These are phyloP conservation scores for Ilex paraguariensis DNA, from an alignment of 305 asterid species.

Conservation along the genomic window DNA sequence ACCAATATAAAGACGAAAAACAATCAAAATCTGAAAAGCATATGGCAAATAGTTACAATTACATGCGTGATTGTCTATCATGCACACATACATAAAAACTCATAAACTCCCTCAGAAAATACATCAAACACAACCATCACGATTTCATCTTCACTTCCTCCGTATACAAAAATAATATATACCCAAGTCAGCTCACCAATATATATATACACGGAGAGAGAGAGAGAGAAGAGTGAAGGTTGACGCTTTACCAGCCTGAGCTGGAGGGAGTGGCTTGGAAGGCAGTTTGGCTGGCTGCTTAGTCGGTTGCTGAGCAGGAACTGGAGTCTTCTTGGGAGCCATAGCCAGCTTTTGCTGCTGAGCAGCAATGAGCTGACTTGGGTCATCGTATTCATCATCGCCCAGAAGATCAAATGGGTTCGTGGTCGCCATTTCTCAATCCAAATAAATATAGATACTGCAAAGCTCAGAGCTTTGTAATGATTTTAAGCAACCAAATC, in stretches of 20 bases:
- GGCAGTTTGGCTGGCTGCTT: constrained; percentile 41
- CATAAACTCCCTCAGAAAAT: too few species aligned
- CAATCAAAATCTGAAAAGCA: too few species aligned
- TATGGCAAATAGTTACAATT: too few species aligned
- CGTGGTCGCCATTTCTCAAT: neutral
- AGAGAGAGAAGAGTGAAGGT: neutral
- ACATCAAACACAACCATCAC: too few species aligned
- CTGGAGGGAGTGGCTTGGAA: constrained; percentile 54
- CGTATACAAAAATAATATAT: too few species aligned
- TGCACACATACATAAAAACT: too few species aligned
- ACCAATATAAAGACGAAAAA: too few species aligned
- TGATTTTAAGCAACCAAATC: neutral
- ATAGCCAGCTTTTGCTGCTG: constrained; percentile 1
- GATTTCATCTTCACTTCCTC: too few species aligned
- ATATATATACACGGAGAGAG: too few species aligned
- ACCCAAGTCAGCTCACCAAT: too few species aligned
- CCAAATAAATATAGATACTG: neutral
- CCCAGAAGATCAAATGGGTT: constrained; percentile 21
- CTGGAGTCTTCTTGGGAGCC: constrained; percentile 4
- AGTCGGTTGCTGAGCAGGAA: constrained; percentile 10
- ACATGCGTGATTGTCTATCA: too few species aligned
- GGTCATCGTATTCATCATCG: constrained; percentile 20
- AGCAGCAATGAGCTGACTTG: constrained; percentile 14
- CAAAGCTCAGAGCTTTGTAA: neutral
- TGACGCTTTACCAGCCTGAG: constrained; percentile 29